Base-by-base conservation (phyloP, 1,284 basidiomycete genomes). In the Anthracocystis panici-leucophaei region DNA sequence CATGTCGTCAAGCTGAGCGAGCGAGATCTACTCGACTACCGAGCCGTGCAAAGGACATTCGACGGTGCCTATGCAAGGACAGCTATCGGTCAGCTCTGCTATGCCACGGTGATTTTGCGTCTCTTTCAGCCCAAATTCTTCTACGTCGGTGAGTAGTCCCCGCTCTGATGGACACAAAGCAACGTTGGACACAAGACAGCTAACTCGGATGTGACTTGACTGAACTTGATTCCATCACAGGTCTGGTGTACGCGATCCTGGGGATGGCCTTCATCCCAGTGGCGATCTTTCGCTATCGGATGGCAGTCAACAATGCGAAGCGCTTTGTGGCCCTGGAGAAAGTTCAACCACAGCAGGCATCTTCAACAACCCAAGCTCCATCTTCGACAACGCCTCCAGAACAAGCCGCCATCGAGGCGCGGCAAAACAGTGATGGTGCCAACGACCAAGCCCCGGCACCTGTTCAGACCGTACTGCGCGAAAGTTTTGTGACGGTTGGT, bases 401-500 rank as follows among this genome's bases (percentile, higher is more conserved):
- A 38, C 14, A 29, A 49, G 27, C 7, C 18, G 5, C 12, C 48
- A 12, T 5, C 48, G 9, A 20, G 35, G 12, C 11, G 14, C 35
- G 12, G 12, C 14, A 16, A 38, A 12, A 12, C 35, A 38, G 3
- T 38, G 84, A 87, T 51, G 91, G 90, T 1, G 87, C 88, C 21
- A 91, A 87, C 35, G 88, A 40, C 35, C 41, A 41, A 9, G 35
- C 65, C 25, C 55, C 51, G 14, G 29, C 89, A 89, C 8, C 73
- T 16, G 49, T 65, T 1, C 62, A 45, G 21, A 57, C 75, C 7
- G 87, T 91, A 8, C 92, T 90, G 76, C 92, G 92, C 0, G 87
- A 91, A 23, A 91, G 92, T 14, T 93, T 93, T 82, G 84, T 91
- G n/a, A 92, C 92, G 0, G 91, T 92, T 14, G 92, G 92, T 6